Conservation (phyloP, 2,329 filamentous ascomycete genomes). For the Aureobasidium pullulans region DNA sequence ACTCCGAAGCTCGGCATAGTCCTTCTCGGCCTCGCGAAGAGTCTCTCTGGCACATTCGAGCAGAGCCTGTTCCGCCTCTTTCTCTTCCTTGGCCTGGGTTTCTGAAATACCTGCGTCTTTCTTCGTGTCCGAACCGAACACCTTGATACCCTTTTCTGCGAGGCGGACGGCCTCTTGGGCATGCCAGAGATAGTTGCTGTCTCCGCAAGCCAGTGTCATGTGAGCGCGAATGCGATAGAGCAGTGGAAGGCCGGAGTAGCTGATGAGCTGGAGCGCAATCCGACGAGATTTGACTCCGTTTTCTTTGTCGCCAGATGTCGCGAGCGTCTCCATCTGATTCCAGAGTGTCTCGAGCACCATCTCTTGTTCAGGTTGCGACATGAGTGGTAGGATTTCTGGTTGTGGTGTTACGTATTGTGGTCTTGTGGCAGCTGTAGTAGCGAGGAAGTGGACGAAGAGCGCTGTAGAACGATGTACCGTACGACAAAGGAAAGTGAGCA, state of each 20-base stretch:
- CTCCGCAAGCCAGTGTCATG: background rate
- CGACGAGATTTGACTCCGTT: background rate
- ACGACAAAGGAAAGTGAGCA: background rate
- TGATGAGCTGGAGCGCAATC: background rate
- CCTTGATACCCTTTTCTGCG: no score
- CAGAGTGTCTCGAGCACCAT: background rate
- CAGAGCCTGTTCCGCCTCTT: no score
- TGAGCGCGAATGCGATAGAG: background rate
- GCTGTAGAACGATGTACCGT: no score
- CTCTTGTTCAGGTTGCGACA: background rate
- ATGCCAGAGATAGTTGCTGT: no score
- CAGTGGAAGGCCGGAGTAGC: background rate
- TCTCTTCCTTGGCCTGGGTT: no score
- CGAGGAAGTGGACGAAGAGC: background rate
- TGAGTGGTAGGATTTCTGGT: background rate
- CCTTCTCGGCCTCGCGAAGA: background rate
- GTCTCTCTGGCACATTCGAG: background rate
- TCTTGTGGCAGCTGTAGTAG: no score
- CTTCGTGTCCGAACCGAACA: no score
- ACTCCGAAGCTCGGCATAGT: constrained; percentile 21
- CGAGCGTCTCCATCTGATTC: background rate
- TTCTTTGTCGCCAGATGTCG: background rate
- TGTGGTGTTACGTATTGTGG: background rate
- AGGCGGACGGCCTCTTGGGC: no score
- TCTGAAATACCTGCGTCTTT: no score